phyloP scores from a whole-genome alignment of 495 filamentous ascomycete genomes.

The Lasiosphaeria hispida region DNA sequence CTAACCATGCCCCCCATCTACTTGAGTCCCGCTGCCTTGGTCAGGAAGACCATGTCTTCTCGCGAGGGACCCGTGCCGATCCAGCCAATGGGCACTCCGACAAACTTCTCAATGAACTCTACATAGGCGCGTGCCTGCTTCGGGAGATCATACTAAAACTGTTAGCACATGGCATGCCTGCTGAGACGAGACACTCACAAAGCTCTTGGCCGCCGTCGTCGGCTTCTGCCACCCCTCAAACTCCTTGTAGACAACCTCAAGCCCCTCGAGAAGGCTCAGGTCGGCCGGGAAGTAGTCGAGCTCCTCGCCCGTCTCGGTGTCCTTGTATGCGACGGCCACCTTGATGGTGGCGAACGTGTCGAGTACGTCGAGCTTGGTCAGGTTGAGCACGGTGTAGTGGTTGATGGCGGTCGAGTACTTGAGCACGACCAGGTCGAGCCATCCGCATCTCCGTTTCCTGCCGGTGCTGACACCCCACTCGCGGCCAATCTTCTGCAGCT shows the following conservation, averaged over 20 bases:
- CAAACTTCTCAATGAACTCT: conserved; percentile 66
- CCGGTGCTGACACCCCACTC: conserved; percentile 79
- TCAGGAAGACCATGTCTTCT: conserved; percentile 48
- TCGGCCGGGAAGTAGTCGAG: conserved; percentile 41
- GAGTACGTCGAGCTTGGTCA: conserved; percentile 83
- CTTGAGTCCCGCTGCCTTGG: conserved; percentile 14
- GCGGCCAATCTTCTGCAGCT: conserved; percentile 46
- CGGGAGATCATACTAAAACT: conserved; percentile 66
- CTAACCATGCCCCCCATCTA: too few species aligned
- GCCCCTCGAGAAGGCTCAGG: conserved; percentile 29
- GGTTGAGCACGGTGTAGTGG: conserved; percentile 74
- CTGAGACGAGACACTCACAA: conserved; percentile 11
- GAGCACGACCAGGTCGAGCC: conserved; percentile 85
- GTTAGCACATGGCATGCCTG: conserved; percentile 10
- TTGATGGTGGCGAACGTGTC: conserved; percentile 80
- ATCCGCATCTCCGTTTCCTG: conserved; percentile 79
- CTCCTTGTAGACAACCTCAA: conserved; percentile 67
- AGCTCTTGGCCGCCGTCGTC: conserved; percentile 48
- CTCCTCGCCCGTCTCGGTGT: conserved; percentile 38
- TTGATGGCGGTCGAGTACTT: conserved; percentile 71
- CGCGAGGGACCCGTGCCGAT: conserved; percentile 76
- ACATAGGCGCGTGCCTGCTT: conserved; percentile 71
- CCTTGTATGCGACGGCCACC: conserved; percentile 69
- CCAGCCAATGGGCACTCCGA: conserved; percentile 69
- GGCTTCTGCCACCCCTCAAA: conserved; percentile 75